Percentiles rank a stretch among this genome's conserved stretches.
phyloP scores from a whole-genome alignment of 2,329 filamentous ascomycete genomes.

The Alternaria ethzedia region DNA sequence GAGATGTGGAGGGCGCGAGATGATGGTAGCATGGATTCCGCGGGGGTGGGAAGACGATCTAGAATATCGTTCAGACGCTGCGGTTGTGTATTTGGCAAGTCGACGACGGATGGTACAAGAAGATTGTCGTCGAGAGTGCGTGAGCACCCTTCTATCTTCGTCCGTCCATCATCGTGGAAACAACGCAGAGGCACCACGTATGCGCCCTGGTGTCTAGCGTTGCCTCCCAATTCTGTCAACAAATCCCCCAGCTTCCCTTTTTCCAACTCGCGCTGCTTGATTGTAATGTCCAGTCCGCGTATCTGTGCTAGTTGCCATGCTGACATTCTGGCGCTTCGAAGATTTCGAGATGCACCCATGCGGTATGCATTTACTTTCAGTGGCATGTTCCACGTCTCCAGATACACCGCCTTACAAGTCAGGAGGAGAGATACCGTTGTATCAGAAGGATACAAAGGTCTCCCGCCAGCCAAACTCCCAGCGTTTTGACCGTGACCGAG shows the following conservation, averaged over 20 bases:
- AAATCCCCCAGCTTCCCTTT: not conserved
- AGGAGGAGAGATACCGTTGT: conserved; percentile 17
- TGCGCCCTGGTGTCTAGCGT: conserved; percentile 9
- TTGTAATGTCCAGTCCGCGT: conserved; percentile 19
- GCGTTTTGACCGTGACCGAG: not conserved
- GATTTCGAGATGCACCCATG: not conserved
- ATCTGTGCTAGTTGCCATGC: conserved; percentile 27
- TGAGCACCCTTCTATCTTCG: not conserved
- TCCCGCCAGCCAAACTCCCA: not conserved
- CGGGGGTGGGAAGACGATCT: not conserved
- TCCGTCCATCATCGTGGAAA: not conserved
- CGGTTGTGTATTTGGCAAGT: not conserved
- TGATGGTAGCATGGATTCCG: not conserved
- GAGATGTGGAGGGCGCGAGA: conserved; percentile 4
- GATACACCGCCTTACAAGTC: conserved; percentile 28
- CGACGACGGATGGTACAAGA: not conserved
- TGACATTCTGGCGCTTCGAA: not conserved
- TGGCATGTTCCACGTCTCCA: conserved; percentile 26
- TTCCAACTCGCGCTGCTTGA: conserved; percentile 19
- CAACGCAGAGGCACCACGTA: conserved; percentile 9
- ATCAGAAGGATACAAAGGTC: not conserved
- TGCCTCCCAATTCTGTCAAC: conserved; percentile 2
- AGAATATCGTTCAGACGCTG: not conserved
- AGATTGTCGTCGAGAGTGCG: not conserved
- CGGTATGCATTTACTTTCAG: conserved; percentile 17